These are phyloP conservation scores for Beauveria varroae DNA, from an alignment of 2,329 filamentous ascomycete species.

Conservation along the genomic window DNA sequence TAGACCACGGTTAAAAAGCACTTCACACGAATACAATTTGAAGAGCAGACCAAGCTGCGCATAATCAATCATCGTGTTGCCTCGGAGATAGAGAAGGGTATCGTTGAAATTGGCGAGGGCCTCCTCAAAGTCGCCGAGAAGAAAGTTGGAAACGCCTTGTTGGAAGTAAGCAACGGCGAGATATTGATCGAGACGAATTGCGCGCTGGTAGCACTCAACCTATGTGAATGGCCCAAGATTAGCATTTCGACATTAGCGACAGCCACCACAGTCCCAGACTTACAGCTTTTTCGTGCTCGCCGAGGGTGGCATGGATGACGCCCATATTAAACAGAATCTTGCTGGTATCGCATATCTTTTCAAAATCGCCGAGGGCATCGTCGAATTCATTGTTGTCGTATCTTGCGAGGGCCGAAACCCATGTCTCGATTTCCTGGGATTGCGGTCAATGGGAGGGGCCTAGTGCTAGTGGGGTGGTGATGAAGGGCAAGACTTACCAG, in stretches of 20 bases:
- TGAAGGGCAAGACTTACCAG: constrained; percentile 36
- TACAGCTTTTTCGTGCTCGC: constrained; percentile 93
- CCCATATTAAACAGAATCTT: constrained; percentile 99
- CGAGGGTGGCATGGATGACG: constrained; percentile 92
- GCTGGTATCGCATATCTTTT: constrained; percentile 84
- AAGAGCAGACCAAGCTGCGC: constrained; percentile 92
- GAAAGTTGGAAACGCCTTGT: constrained; percentile 95
- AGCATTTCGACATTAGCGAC: constrained; percentile 3
- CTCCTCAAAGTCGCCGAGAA: constrained; percentile 95
- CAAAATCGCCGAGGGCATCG: constrained; percentile 75
- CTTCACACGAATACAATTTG: constrained; percentile 95
- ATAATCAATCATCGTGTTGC: constrained; percentile 97
- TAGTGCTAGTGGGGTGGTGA: neutral
- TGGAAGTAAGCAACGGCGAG: constrained; percentile 98
- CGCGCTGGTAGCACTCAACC: constrained; percentile 93
- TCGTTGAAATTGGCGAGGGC: constrained; percentile 98
- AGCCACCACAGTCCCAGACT: constrained; percentile 29
- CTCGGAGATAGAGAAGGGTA: constrained; percentile 85
- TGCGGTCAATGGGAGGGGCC: neutral
- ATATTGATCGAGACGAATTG: constrained; percentile 85
- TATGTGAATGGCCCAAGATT: constrained; percentile 27
- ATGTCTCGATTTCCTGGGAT: constrained; percentile 90
- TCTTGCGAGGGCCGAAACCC: constrained; percentile 81
- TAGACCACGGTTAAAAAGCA: constrained; percentile 91
- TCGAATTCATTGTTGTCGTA: constrained; percentile 99